These are phyloP conservation scores for Cyclotella choctawhatcheeana DNA, from an alignment of 108 stramenopile species.

Conservation along the genomic window DNA sequence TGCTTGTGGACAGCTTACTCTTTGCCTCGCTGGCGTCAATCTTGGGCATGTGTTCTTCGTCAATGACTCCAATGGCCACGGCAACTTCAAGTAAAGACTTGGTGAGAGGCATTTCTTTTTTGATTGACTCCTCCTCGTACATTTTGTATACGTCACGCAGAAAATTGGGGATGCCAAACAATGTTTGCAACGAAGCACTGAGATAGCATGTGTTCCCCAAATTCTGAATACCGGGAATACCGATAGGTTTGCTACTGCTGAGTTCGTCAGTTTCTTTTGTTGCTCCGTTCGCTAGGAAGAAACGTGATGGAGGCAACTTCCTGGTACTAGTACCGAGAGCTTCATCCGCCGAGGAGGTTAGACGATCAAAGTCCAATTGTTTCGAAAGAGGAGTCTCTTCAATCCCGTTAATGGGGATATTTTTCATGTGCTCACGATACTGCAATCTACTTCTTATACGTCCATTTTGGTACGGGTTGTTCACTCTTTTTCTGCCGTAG, in stretches of 20 bases:
- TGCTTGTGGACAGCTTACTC: constrained; percentile 16
- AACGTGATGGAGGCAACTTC: neutral
- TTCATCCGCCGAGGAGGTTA: constrained; percentile 19
- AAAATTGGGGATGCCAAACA: constrained; percentile 57
- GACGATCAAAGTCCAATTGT: constrained; percentile 18
- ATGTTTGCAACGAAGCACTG: constrained; percentile 77
- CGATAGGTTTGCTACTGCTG: neutral
- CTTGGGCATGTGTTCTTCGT: constrained; percentile 21
- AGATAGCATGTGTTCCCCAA: constrained; percentile 89
- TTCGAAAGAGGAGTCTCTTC: too few species aligned
- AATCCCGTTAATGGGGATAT: too few species aligned
- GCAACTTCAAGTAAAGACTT: constrained; percentile 47
- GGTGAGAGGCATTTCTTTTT: constrained; percentile 46
- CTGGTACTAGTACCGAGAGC: constrained; percentile 14
- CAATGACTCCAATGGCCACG: constrained; percentile 34
- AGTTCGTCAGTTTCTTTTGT: neutral
- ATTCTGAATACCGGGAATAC: constrained; percentile 64
- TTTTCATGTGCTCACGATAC: too few species aligned
- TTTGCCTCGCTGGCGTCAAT: constrained; percentile 11
- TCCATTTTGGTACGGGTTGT: too few species aligned
- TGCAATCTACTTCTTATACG: too few species aligned
- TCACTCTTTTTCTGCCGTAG: too few species aligned
- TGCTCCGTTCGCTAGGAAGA: neutral
- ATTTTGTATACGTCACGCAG: constrained; percentile 35
- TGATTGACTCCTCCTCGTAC: constrained; percentile 3